Evolutionary conservation across 306 rosid genomes (phyloP), one percentile per base, ranked within the genome.

Genomic region (Bauhinia variegata): DNA sequence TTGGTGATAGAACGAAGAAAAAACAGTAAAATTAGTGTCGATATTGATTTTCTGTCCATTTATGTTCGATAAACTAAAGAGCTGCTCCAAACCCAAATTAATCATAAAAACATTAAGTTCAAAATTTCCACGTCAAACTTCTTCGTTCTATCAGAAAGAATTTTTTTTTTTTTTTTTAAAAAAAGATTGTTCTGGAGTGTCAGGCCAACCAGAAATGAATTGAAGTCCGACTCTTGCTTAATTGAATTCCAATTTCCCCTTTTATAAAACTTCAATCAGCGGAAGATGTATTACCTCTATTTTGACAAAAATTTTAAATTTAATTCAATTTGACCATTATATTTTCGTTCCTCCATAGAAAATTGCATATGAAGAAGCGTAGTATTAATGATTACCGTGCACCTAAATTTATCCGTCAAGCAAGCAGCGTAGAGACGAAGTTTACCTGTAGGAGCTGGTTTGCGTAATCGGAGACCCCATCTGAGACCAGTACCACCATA

Each of bases 401-500:
- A 63, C 76, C 72, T 43, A 36, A 70, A 12, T 46, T 8, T 11
- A 13, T 6, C 0, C 12, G 53, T 30, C 49, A 51, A 38, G 34
- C 54, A 36, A 32, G 16, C 14, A 50, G 13, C 15, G 70, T 32
- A n/a, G 36, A 3, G 4, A 60, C 5, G 8, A 39, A 36, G 31
- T 11, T 60, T n/a, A 92, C 99, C 93, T 67, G 60, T 41, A 93
- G 88, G 67, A 95, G 96, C 57, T 44, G 79, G 78, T 74, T 80
- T 67, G 99, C 99, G 77, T 72, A 90, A 59, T 82, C 76, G 37
- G 99, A 95, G 15, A 95, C 97, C 5, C 99, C 99, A 72, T 95
- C 97, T 8, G 99, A 95, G 79, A 95, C 86, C 76, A 95, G 81
- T 6, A 67, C 99, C 30, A 95, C 97, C 99, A 95, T 88, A 56